Base-by-base conservation (phyloP, 768 basidiomycete species). In the Rhodotorula graminis region DNA sequence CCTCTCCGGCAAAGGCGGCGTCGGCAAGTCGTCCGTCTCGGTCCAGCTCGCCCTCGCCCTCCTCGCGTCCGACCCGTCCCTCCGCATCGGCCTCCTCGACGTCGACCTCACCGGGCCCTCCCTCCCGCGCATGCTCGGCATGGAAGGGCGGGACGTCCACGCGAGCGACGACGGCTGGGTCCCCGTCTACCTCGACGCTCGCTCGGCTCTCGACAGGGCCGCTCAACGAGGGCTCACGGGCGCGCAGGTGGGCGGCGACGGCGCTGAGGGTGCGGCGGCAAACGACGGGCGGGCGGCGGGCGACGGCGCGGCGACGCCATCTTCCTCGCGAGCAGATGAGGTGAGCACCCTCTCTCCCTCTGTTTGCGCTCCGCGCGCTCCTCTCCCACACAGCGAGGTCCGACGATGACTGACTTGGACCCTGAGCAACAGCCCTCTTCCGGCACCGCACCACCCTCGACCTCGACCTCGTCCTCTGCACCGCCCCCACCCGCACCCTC, bases 21-120 rank as follows among this genome's bases (percentile, higher is more conserved):
- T 98, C 55, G 96, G 96, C 67, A 99, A 99, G 83, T 97, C 94
- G n/a, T 95, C 93, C 2, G 89, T 97, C 33, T 88, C 92, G 4
- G 87, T 89, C 14, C 96, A 98, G 77, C 85, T 98, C 44, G 94
- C 96, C 0, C 86, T 98, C 62, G 91, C 88, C 72, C 87, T 99
- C 15, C 87, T 82, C 52, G 84, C 84, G 93, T 37, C 92, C 89
- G 60, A 76, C 56, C 74, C 74, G 1, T 49, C 50, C 15, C 33
- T 53, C n/a, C 76, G 92, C 89, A 91, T 92, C 33, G 96, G 95
- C 3, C 89, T 99, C 72, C 94, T 99, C 91, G 96, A 99, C 77
- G 89, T 98, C 33, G 96, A 99, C 79, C 96, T 99, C 64, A 98
- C 95, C 77, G 96, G 96, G 0, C 96, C 96, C 0, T 96, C 93